phyloP scores from a whole-genome alignment of 148 eudicot species.

The Camellia japonica region DNA sequence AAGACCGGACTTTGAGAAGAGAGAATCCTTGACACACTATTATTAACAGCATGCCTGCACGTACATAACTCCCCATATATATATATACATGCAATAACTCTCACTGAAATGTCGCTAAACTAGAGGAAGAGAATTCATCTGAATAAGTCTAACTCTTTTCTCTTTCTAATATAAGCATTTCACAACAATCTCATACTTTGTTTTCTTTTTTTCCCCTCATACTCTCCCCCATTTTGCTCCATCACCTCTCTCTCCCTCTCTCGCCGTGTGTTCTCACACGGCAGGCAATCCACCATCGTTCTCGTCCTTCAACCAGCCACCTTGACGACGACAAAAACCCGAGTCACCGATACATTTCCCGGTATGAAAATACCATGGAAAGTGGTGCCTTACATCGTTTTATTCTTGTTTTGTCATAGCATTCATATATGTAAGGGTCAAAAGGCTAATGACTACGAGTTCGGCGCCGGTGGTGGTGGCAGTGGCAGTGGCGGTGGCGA shows the following conservation, averaged over 20 bases:
- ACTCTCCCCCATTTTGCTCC: not conserved
- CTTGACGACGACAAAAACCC: too few relatives aligned
- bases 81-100: not conserved
- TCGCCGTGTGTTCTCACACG: constrained; percentile 28
- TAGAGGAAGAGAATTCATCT: constrained; percentile 21
- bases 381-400: not conserved
- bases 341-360: not conserved
- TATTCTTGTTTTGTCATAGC: not conserved
- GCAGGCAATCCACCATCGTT: not conserved
- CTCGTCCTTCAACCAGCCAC: too few relatives aligned
- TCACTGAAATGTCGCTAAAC: constrained; percentile 18
- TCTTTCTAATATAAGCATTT: constrained; percentile 20
- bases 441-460: constrained; percentile 7
- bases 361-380: constrained; percentile 30
- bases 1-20: too few relatives aligned
- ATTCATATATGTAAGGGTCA: constrained; percentile 1
- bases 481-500: not conserved
- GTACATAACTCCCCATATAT: too few relatives aligned
- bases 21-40: too few relatives aligned
- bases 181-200: not conserved
- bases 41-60: too few relatives aligned
- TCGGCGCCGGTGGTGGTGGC: not conserved
- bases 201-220: not conserved
- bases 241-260: constrained; percentile 9
- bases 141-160: constrained; percentile 9